Conservation (phyloP, 768 basidiomycete species). For the Mycena amicta region DNA sequence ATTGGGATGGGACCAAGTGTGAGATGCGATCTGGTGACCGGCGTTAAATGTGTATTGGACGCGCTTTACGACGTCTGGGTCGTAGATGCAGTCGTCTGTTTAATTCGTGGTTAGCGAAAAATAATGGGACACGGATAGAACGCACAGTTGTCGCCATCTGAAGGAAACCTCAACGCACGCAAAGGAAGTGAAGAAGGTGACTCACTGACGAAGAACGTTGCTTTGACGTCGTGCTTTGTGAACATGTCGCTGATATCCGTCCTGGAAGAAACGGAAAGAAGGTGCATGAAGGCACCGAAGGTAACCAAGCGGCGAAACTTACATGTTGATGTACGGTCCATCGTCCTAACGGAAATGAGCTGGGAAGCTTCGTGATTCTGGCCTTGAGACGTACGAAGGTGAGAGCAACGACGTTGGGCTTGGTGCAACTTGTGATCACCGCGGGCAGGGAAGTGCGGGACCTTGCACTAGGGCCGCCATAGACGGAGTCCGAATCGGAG, state of each 20-base stretch:
- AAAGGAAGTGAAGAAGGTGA: neutral
- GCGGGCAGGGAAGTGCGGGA: neutral
- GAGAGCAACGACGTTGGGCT: conserved; percentile 12
- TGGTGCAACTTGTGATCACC: conserved; percentile 6
- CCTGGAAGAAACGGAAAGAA: no score
- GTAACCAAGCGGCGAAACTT: neutral
- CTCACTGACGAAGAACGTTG: conserved; percentile 35
- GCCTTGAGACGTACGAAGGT: conserved; percentile 18
- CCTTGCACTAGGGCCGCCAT: neutral
- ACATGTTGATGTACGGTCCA: conserved; percentile 16
- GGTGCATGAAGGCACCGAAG: neutral
- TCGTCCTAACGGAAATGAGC: conserved; percentile 12
- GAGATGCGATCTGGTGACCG: conserved; percentile 34
- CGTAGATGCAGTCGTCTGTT: conserved; percentile 33
- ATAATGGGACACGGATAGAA: neutral
- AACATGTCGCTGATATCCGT: conserved; percentile 13
- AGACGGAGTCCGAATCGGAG: neutral
- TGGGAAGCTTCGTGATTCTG: neutral
- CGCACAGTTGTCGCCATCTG: conserved; percentile 26
- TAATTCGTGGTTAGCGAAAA: neutral
- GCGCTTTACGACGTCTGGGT: conserved; percentile 8
- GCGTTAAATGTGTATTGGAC: conserved; percentile 25
- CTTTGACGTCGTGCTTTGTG: conserved; percentile 17
- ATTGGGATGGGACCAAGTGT: conserved; percentile 34
- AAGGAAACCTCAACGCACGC: neutral